Percentiles rank a stretch among this genome's conserved stretches.
Evolutionary conservation across 108 stramenopile species (phyloP).

Genomic region (Pseudonitzschia delicatissima): DNA sequence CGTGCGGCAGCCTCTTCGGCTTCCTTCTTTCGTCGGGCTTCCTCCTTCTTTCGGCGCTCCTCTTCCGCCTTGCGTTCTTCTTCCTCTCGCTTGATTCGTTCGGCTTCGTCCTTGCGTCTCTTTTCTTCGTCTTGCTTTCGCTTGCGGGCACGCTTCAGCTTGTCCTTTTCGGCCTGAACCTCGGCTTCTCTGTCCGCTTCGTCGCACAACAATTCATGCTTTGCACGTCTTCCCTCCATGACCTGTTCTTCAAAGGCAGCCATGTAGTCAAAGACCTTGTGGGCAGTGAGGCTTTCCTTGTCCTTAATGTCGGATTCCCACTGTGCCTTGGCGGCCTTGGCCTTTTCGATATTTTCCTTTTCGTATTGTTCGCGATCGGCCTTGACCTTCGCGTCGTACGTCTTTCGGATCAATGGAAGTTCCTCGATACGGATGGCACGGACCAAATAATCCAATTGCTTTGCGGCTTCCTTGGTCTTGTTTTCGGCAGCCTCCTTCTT

Average conservation of each 20-base stretch:
- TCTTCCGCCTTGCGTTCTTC: conserved; percentile 54
- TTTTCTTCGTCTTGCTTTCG: conserved; percentile 65
- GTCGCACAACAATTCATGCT: conserved; percentile 54
- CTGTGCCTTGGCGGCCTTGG: conserved; percentile 55
- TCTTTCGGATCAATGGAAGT: conserved; percentile 78
- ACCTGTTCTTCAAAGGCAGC: conserved; percentile 61
- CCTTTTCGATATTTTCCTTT: conserved; percentile 66
- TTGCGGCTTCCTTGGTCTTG: conserved; percentile 80
- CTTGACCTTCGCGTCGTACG: conserved; percentile 69
- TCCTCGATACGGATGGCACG: conserved; percentile 96
- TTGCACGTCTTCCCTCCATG: conserved; percentile 58
- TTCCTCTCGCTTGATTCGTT: conserved; percentile 45
- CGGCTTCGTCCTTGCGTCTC: conserved; percentile 45
- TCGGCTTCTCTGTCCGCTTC: conserved; percentile 71
- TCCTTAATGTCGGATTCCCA: conserved; percentile 78
- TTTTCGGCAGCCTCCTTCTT: conserved; percentile 91
- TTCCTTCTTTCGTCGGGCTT: conserved; percentile 46
- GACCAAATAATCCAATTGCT: conserved; percentile 87
- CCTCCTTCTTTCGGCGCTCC: conserved; percentile 49
- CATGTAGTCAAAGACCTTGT: conserved; percentile 61
- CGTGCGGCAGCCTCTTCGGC: conserved; percentile 58
- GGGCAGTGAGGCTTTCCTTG: conserved; percentile 50
- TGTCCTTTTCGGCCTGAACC: conserved; percentile 71
- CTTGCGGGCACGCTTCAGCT: conserved; percentile 61
- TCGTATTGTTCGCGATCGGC: conserved; percentile 70